Percentiles rank a stretch among this genome's conserved stretches.
Conservation (phyloP, 2,329 filamentous ascomycete species). For the Cytospora piceicola region DNA sequence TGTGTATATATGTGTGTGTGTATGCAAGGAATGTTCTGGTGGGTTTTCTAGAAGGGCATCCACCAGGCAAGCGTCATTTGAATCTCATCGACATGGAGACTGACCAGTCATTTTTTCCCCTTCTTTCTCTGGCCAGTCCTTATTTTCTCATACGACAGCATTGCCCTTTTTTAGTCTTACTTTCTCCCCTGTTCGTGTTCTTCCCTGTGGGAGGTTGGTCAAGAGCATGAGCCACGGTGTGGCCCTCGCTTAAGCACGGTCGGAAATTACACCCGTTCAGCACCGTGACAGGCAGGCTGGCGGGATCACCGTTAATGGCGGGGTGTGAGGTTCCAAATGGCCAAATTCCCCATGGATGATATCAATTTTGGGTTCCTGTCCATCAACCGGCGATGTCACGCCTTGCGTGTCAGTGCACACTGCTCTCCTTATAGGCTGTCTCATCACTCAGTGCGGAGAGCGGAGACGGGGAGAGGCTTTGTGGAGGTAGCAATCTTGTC, state of each 20-base stretch:
- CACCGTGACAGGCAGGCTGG: too few relatives aligned
- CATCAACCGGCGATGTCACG: neutral
- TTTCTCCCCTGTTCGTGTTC: too few relatives aligned
- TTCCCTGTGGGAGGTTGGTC: neutral
- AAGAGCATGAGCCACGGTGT: neutral
- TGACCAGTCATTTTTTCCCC: neutral
- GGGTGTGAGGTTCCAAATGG: neutral
- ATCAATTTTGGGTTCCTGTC: neutral
- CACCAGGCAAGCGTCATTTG: neutral
- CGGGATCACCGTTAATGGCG: neutral
- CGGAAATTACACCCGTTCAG: conserved; percentile 1
- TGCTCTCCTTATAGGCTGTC: too few relatives aligned
- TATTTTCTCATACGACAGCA: neutral
- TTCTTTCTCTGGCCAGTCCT: neutral
- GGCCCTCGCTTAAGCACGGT: neutral
- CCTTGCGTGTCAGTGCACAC: neutral
- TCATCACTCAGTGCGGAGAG: neutral
- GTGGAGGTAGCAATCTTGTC: neutral
- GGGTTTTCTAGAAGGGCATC: neutral
- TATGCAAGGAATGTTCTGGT: neutral
- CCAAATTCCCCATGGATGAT: neutral
- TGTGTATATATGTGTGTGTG: too few relatives aligned
- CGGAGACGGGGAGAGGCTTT: neutral
- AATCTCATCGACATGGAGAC: neutral
- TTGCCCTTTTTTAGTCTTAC: neutral